Evolutionary conservation across 768 basidiomycete species (phyloP), one percentile per base, ranked within the genome.

Genomic region (Pilatotrama ljubarskyi): DNA sequence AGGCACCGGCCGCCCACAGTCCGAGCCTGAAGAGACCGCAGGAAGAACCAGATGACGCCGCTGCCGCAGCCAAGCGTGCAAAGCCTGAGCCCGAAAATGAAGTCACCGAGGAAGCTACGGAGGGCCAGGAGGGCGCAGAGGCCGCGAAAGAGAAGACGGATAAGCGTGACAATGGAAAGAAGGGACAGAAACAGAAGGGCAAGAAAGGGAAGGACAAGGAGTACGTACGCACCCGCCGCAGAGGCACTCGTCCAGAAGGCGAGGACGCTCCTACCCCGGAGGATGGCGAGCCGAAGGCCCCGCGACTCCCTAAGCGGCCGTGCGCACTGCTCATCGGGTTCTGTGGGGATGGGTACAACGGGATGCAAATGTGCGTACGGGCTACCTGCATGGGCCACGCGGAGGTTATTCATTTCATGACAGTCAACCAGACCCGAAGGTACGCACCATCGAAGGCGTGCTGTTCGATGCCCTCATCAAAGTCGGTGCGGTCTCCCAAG

Each of bases 291-390:
- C 63, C 67, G 11, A 86, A 85, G 69, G 77, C 77, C 2, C 79
- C 78, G 22, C 81, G 90, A 35, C 75, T 88, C 24, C 93, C 95
- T 14, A 97, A 97, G 75, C 82, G 88, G 67, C 87, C 87, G 76
- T 88, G 87, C 40, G 95, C 92, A 0, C 72, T 98, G 47, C 75
- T 97, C 51, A 78, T 98, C 25, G 95, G 95, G 2, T 98, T 94
- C 67, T 93, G 92, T 74, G 96, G 96, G 6, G 87, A 91, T 0
- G 93, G 91, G 1, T 97, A 87, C 72, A 88, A 83, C 67, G 96
- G 96, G 22, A 98, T 97, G 92, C 96, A 98, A 77, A 90, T 95
- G 96, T 97, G 70, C 70, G 93, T 81, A 38, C 41, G 37, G 32
- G 40, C 14, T 26, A 49, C 43, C 22, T 10, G 0, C 17, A 24